Evolutionary conservation across 2,329 filamentous ascomycete genomes (phyloP).

Genomic region (Allantophomopsis cytisporea): DNA sequence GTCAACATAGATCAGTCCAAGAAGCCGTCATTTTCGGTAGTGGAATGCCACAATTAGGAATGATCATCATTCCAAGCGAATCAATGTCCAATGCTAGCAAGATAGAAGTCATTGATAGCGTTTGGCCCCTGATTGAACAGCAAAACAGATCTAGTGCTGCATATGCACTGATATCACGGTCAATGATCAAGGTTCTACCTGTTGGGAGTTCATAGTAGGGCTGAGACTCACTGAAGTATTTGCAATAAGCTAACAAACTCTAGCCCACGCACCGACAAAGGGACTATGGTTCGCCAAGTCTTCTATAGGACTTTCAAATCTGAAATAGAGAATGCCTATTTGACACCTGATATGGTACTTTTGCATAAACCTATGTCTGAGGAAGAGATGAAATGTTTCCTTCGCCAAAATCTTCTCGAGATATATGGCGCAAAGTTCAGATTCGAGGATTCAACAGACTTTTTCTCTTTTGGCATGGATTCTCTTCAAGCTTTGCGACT

Average conservation of each 20-base stretch:
- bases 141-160: constrained; percentile 34
- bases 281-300: constrained; percentile 33
- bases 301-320: constrained; percentile 28
- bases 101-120: constrained; percentile 27
- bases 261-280: constrained; percentile 33
- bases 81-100: constrained; percentile 24
- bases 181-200: constrained; percentile 35
- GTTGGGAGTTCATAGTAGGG: constrained; percentile 19
- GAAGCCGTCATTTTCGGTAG: constrained; percentile 12
- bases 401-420: constrained; percentile 11
- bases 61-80: constrained; percentile 37
- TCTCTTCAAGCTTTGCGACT: constrained; percentile 26
- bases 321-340: constrained; percentile 25
- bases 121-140: constrained; percentile 34
- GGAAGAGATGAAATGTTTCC: constrained; percentile 8
- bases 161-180: constrained; percentile 35
- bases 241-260: background rate
- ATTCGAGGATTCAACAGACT: constrained; percentile 10
- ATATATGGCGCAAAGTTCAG: constrained; percentile 6
- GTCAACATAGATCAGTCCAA: constrained; percentile 18
- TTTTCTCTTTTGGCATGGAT: constrained; percentile 17
- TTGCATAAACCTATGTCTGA: constrained; percentile 7
- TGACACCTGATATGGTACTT: constrained; percentile 15
- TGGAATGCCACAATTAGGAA: constrained; percentile 19
- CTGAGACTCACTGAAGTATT: background rate